These are phyloP conservation scores for Podospora fimiseda DNA, from an alignment of 495 filamentous ascomycete species.

Conservation along the genomic window DNA sequence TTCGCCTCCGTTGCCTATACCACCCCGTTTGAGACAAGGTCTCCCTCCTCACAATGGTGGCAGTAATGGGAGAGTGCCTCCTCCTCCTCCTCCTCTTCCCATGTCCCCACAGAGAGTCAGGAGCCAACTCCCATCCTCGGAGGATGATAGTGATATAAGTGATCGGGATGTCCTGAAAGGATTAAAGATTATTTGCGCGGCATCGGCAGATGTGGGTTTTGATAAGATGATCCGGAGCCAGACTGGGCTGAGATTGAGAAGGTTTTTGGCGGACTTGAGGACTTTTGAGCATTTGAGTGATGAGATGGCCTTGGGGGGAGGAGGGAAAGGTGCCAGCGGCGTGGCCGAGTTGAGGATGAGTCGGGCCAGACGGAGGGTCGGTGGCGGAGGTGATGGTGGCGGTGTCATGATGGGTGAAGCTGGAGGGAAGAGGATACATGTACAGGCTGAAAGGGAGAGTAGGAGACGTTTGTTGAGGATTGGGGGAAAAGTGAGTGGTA, in stretches of 20 bases:
- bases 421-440: background rate
- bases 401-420: background rate
- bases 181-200: conserved; percentile 41
- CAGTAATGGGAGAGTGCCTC: background rate
- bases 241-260: conserved; percentile 40
- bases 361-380: background rate
- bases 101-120: background rate
- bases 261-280: conserved; percentile 42
- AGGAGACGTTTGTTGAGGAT: background rate
- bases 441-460: conserved; percentile 3
- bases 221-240: conserved; percentile 38
- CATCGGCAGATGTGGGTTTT: conserved; percentile 40
- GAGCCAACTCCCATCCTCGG: conserved; percentile 3
- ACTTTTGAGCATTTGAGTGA: conserved; percentile 35
- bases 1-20: background rate
- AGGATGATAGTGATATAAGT: conserved; percentile 30
- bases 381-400: background rate
- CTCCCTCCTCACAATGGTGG: background rate
- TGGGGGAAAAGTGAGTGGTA: background rate
- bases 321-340: too few relatives aligned
- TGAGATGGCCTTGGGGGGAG: background rate
- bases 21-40: background rate
- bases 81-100: background rate
- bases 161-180: conserved; percentile 42
- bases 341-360: background rate